Percentiles rank a stretch among this genome's conserved stretches.
These are phyloP conservation scores for Stropharia rugosoannulata DNA, from an alignment of 768 basidiomycete species.

Conservation along the genomic window DNA sequence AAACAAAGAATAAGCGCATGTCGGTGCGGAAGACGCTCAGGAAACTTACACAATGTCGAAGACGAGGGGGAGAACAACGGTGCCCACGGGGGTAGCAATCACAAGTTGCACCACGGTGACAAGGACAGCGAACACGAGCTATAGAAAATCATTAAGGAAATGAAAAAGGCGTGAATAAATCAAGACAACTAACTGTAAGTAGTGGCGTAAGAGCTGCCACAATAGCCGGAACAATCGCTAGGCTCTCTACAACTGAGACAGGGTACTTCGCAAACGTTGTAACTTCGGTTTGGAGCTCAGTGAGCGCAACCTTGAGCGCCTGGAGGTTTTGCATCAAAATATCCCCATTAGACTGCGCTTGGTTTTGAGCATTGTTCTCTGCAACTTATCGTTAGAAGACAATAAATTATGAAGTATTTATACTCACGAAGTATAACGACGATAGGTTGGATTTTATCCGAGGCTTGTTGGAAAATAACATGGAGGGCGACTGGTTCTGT, in stretches of 20 bases:
- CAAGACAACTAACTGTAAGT: conserved; percentile 13
- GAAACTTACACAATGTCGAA: conserved; percentile 17
- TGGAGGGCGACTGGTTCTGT: too few relatives aligned
- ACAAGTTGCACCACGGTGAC: conserved; percentile 9
- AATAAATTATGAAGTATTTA: not conserved
- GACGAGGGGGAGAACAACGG: conserved; percentile 13
- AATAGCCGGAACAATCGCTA: conserved; percentile 12
- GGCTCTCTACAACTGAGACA: conserved; percentile 7
- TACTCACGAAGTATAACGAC: not conserved
- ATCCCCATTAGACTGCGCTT: not conserved
- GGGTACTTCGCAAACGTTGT: conserved; percentile 15
- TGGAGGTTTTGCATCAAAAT: conserved; percentile 7
- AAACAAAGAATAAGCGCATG: not conserved
- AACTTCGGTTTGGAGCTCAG: conserved; percentile 13
- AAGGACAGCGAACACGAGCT: conserved; percentile 21
- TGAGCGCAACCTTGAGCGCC: conserved; percentile 15
- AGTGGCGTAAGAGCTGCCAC: conserved; percentile 17
- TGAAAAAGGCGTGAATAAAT: not conserved
- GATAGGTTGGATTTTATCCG: too few relatives aligned
- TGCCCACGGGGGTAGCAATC: conserved; percentile 2
- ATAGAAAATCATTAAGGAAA: not conserved
- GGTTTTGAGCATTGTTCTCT: conserved; percentile 16
- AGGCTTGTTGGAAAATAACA: too few relatives aligned
- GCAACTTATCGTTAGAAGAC: not conserved
- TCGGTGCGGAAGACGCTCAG: not conserved